Evolutionary conservation across 2,329 filamentous ascomycete genomes (phyloP).

Genomic region (Aspergillus sojae): DNA sequence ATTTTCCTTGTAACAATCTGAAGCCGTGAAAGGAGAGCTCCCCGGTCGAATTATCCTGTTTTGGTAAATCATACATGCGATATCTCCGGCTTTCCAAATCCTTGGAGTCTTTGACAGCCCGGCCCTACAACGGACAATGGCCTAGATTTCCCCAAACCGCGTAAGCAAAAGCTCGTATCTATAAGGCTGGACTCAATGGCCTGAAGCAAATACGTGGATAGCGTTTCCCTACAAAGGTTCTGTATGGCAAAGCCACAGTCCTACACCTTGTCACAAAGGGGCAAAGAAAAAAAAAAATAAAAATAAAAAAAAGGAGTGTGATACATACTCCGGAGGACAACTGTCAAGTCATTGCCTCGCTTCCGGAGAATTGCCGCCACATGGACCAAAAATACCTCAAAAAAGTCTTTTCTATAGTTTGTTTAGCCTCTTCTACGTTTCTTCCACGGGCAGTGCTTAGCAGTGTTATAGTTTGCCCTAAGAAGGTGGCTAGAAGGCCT

Average conservation of each 20-base stretch:
- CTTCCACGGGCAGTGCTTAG: background rate
- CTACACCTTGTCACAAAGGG: background rate
- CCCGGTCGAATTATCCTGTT: background rate
- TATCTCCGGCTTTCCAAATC: background rate
- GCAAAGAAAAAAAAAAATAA: background rate
- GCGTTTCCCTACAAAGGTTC: background rate
- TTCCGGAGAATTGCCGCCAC: background rate
- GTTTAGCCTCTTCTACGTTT: background rate
- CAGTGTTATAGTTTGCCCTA: background rate
- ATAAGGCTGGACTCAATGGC: conserved; percentile 1
- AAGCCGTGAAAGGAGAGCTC: background rate
- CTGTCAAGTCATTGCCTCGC: background rate
- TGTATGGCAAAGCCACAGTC: background rate
- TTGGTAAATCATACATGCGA: background rate
- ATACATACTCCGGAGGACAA: no score
- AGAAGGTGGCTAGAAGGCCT: background rate
- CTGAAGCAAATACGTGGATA: background rate
- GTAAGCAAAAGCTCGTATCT: background rate
- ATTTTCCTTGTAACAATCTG: background rate
- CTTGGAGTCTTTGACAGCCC: background rate
- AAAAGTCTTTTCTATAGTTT: background rate
- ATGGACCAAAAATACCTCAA: background rate
- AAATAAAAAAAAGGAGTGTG: background rate
- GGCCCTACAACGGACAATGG: background rate
- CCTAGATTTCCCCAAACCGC: background rate